Base-by-base conservation (phyloP, 2,329 filamentous ascomycete genomes). In the Claviceps capensis region DNA sequence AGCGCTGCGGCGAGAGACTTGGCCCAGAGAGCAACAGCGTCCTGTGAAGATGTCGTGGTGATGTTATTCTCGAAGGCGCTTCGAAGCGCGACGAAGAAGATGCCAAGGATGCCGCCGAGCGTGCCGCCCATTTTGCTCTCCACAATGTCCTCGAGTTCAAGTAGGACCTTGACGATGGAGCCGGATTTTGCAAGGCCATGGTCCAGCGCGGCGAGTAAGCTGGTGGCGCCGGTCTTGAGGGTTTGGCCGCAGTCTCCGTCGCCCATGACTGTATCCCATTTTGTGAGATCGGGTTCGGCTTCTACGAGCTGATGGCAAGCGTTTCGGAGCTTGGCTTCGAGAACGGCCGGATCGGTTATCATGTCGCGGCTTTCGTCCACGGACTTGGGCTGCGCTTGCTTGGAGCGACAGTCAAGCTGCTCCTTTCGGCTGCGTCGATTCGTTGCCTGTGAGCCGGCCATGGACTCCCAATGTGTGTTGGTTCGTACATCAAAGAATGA, bases 161-260 rank as follows among this genome's bases (percentile, higher is more conserved):
- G 67, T 1, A 78, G 65, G 2, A 78, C 72, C 3, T 65, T 64
- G 48, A 73, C 64, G 2, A 76, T 68, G 3, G 75, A 78, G 0
- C 75, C 74, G 0, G 60, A 56, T 4, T 58, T 60, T 3, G 66
- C 65, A 0, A 75, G 64, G 49, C 75, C 63, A 19, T 51, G 54
- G 46, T 68, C 68, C 4, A 78, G 59, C 0, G 72, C 73, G 0
- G 77, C 77, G 2, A 77, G 60, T 7, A 78, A 60, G 3, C 65
- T 65, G 5, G 62, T 70, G 0, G 77, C 77, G 0, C 77, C 77
- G 0, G 72, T 74, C 65, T 76, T 74, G 51, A 81, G 68, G 2
- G 76, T 79, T 60, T 85, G 78, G 40, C 81, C 81, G 60, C 81
- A 85, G 65, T 84, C 81, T 11, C 81, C 81, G 58, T 83, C 81